Base-by-base conservation (phyloP, 768 basidiomycete genomes). In the Lactarius sp. region DNA sequence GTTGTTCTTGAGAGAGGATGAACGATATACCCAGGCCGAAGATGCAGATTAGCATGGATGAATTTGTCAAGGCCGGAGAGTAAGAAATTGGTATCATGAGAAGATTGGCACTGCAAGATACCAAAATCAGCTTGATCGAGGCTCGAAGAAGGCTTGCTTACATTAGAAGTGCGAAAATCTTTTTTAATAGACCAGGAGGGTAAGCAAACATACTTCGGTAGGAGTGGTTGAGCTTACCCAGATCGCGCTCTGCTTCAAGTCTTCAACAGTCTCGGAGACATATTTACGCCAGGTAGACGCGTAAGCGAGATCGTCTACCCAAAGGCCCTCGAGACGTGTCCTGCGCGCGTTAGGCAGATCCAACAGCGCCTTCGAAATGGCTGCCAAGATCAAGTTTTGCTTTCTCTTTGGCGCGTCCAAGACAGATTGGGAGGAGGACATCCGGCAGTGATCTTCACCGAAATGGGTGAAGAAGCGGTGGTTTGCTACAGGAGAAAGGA, bases 401-500 rank as follows among this genome's bases (percentile, higher is more conserved):
- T 60, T 64, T 22, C 12, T 14, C 1, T 27, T 27, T 47, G 59
- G 49, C 4, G 22, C 5, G 41, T 65, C 34, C 41, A 52, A 27
- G 27, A 51, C 20, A 27, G 64, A 46, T 12, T 52, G 64, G 8
- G 6, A 4, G 4, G 42, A 51, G 10, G 64, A 60, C 53, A 60
- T 51, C 3, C 54, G 54, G 10, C 41, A 52, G 7, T 60, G 59
- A 36, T 51, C 33, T 47, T 60, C 64, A 6, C 64, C 54, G 2
- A 56, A 65, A 31, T 51, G 63, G 1, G 47, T 60, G 27, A 52
- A 41, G 18, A 49, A 56, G 10, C 64, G 59, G n/a, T 65, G 64
- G 10, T 56, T 56, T n/a, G 59, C 64, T 65, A 36, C 10, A 31
- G 34, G 3, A 5, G 42, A 36, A 27, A 44, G 14, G 12, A 37